Evolutionary conservation across 768 basidiomycete genomes (phyloP).

Genomic region (Dioszegia aurantiaca): DNA sequence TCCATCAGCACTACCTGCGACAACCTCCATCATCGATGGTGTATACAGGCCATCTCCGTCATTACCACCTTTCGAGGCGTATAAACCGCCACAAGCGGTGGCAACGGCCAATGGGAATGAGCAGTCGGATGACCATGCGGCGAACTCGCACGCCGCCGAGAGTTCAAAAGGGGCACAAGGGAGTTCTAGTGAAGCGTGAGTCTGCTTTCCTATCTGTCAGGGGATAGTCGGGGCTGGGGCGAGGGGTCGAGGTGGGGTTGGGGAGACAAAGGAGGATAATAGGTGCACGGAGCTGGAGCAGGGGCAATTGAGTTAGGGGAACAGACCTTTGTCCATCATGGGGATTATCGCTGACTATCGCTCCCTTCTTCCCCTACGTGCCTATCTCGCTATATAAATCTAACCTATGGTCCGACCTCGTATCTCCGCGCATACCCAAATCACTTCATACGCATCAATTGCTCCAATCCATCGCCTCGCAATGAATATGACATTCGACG

Average conservation of each 20-base stretch:
- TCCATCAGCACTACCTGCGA: neutral
- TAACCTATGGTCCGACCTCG: neutral
- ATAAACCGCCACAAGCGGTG: neutral
- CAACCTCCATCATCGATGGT: neutral
- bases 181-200: neutral
- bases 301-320: neutral
- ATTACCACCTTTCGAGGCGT: neutral
- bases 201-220: neutral
- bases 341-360: neutral
- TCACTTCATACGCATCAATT: too few relatives aligned
- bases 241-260: too few relatives aligned
- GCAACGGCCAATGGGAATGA: neutral
- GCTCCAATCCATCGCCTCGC: too few relatives aligned
- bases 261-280: too few relatives aligned
- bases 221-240: too few relatives aligned
- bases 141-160: neutral
- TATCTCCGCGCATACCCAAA: neutral
- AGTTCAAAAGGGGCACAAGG: neutral
- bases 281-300: too few relatives aligned
- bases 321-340: neutral
- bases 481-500: conserved; percentile 11
- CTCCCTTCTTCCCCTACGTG: neutral
- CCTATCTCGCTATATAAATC: neutral
- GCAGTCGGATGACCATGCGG: neutral
- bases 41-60: neutral